Evolutionary conservation across 768 basidiomycete genomes (phyloP).

Genomic region (Lentinula boryana): DNA sequence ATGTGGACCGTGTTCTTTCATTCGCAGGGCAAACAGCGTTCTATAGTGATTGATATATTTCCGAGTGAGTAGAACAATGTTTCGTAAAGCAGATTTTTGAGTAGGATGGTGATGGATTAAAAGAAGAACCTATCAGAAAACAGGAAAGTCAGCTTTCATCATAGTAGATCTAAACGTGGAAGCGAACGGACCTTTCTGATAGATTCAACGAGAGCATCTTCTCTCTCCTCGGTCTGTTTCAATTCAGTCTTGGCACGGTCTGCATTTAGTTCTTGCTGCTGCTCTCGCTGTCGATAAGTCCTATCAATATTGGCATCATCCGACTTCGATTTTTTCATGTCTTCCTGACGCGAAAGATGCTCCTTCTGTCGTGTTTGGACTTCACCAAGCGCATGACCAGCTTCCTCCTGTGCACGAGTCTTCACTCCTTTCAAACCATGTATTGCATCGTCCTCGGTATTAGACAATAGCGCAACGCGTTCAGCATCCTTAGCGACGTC

Average conservation of each 20-base stretch:
- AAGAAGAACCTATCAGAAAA: not conserved
- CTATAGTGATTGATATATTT: not conserved
- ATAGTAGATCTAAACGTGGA: not conserved
- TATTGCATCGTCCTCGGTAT: not conserved
- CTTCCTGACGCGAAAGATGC: not conserved
- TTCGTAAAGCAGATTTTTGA: not conserved
- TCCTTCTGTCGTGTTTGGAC: not conserved
- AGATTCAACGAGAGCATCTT: not conserved
- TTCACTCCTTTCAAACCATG: not conserved
- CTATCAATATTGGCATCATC: not conserved
- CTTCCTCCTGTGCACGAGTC: not conserved
- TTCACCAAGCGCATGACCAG: not conserved
- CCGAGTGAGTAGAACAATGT: not conserved
- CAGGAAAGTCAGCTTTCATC: not conserved
- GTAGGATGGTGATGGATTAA: not conserved
- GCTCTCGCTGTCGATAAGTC: no score
- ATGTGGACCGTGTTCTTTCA: not conserved
- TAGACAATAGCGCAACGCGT: not conserved
- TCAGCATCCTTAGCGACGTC: not conserved
- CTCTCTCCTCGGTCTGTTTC: not conserved
- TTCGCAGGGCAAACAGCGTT: not conserved
- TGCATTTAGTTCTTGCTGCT: not conserved
- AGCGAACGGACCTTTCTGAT: not conserved
- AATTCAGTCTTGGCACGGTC: not conserved
- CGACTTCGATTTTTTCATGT: not conserved